These are phyloP conservation scores for Rhizopogon sp. DNA, from an alignment of 768 basidiomycete genomes.

Conservation along the genomic window DNA sequence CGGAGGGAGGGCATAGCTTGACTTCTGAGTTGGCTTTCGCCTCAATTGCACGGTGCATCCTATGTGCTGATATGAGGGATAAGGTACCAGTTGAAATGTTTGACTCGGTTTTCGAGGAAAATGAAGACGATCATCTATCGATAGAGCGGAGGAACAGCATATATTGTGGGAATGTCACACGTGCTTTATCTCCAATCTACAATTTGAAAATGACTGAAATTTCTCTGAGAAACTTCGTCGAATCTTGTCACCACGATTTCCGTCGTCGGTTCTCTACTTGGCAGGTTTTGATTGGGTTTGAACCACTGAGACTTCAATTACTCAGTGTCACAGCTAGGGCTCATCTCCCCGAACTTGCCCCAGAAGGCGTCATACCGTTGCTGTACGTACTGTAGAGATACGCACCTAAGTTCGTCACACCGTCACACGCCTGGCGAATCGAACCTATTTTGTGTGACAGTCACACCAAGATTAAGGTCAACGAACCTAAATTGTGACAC, in stretches of 20 bases:
- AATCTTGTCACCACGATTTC: not conserved
- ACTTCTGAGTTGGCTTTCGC: not conserved
- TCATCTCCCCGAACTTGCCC: no score
- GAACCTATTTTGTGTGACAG: not conserved
- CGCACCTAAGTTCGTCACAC: not conserved
- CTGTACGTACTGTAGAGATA: not conserved
- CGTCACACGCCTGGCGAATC: not conserved
- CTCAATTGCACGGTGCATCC: no score
- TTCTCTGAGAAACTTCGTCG: not conserved
- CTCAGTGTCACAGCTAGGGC: no score
- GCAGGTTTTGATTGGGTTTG: not conserved
- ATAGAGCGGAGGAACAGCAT: no score
- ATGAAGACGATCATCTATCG: no score
- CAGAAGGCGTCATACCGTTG: no score
- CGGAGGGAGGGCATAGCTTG: not conserved
- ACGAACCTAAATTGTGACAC: not conserved
- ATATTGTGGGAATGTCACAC: no score
- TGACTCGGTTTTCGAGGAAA: no score
- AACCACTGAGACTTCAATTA: no score
- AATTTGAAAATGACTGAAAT: not conserved
- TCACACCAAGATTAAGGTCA: not conserved
- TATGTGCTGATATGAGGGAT: no score
- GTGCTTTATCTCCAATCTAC: not conserved
- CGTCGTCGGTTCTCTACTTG: not conserved
- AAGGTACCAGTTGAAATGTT: no score